Evolutionary conservation across 2,329 filamentous ascomycete genomes (phyloP).

Genomic region (Aspergillus sp.): DNA sequence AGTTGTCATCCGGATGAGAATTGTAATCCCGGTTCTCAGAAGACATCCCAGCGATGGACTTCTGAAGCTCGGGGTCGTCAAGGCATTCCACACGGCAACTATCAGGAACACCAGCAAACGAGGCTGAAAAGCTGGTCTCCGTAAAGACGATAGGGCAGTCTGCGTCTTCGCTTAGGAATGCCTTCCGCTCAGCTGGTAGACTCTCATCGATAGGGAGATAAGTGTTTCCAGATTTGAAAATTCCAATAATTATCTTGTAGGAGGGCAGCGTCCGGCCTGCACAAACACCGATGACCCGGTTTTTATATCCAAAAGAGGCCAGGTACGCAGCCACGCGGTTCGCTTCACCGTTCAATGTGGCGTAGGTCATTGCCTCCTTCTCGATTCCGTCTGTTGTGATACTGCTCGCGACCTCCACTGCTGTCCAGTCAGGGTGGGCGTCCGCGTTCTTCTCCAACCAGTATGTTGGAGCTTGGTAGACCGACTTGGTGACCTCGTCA

Average conservation of each 20-base stretch:
- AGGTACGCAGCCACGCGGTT: constrained; percentile 28
- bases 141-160: constrained; percentile 32
- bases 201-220: constrained; percentile 38
- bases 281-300: constrained; percentile 31
- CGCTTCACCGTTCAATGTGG: constrained; percentile 22
- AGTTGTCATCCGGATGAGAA: constrained; percentile 19
- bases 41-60: constrained; percentile 17
- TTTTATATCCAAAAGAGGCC: constrained; percentile 19
- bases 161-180: constrained; percentile 30
- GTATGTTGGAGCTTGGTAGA: constrained; percentile 26
- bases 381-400: constrained; percentile 20
- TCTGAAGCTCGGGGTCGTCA: constrained; percentile 20
- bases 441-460: constrained; percentile 29
- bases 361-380: constrained; percentile 28
- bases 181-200: constrained; percentile 30
- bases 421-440: constrained; percentile 29
- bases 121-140: constrained; percentile 16
- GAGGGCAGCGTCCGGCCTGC: constrained; percentile 26
- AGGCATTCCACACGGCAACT: constrained; percentile 24
- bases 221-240: constrained; percentile 35
- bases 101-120: constrained; percentile 19
- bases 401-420: constrained; percentile 28
- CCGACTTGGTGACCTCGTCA: constrained; percentile 18
- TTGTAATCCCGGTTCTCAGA: constrained; percentile 16
- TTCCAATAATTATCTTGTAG: constrained; percentile 31